phyloP scores from a whole-genome alignment of 2,329 filamentous ascomycete species.

The Zopfia rhizophila region DNA sequence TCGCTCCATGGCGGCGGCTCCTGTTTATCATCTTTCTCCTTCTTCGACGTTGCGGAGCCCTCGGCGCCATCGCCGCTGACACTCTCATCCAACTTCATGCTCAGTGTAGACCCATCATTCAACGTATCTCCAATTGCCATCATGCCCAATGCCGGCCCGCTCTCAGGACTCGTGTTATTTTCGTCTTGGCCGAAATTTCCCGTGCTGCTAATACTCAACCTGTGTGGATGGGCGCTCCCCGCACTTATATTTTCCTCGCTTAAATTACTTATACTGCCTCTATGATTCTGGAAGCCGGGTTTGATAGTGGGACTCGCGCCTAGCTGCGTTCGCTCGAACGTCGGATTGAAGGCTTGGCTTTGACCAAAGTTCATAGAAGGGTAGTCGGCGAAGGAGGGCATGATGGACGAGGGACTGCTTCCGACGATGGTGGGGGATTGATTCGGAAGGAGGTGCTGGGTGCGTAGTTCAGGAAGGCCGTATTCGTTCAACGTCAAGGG shows the following conservation, averaged over 20 bases:
- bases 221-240: constrained; percentile 39
- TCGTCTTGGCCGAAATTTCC: constrained; percentile 40
- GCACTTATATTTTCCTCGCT: constrained; percentile 46
- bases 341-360: constrained; percentile 29
- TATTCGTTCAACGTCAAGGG: constrained; percentile 48
- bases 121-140: constrained; percentile 41
- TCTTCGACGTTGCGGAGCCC: constrained; percentile 31
- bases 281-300: constrained; percentile 35
- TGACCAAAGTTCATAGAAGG: constrained; percentile 40
- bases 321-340: constrained; percentile 29
- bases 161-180: constrained; percentile 50
- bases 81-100: constrained; percentile 39
- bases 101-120: constrained; percentile 36
- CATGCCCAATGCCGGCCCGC: constrained; percentile 40
- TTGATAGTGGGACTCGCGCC: constrained; percentile 31
- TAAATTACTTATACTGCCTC: constrained; percentile 42
- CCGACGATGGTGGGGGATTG: constrained; percentile 24
- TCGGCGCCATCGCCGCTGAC: constrained; percentile 34
- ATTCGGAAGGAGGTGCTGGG: constrained; percentile 24
- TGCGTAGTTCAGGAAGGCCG: constrained; percentile 43
- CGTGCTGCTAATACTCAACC: constrained; percentile 46
- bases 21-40: constrained; percentile 42
- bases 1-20: constrained; percentile 61
- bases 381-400: constrained; percentile 45
- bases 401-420: constrained; percentile 39